Base-by-base conservation (phyloP, 768 basidiomycete genomes). In the Boletales sp. region DNA sequence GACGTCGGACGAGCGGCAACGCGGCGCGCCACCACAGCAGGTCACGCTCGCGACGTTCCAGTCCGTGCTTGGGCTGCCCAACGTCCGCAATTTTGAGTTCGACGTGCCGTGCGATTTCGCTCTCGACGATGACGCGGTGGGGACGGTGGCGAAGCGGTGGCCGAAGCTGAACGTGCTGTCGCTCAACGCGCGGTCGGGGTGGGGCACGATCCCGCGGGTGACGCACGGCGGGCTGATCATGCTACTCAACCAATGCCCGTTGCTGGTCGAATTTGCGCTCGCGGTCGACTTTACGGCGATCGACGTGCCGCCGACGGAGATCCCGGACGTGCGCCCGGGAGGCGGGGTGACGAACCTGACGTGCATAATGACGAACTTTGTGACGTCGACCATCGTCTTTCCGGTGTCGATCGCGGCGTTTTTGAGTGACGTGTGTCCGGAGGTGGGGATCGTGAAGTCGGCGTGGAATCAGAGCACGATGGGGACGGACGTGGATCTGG, bases 321-420 rank as follows among this genome's bases (percentile, higher is more conserved):
- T 55, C 12, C 43, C 52, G 0, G 43, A 31, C 0, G 14, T 19
- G 36, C 51, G 54, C 14, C 52, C 52, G 1, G 55, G 61, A 0
- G 29, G 51, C 2, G 61, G 61, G 13, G 35, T 49, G 10, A 29
- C 31, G 17, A 56, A 58, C 43, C 17, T 32, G n/a, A 19, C 1
- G 10, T 63, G 60, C 14, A 7, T 17, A 1, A 7, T 13, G 5
- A 58, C 52, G 7, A 51, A 60, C 12, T 65, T 64, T 17, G 52
- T 57, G 34, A 56, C 55, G 19, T 66, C 66, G 13, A 7, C 17
- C 9, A 64, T 68, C 47, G 3, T 24, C 17, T 35, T 17, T 39
- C 64, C 64, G 11, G 11, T 47, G 40, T 29, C 50, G 27, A 34
- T 68, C 0, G 61, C 64, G 8, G 59, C 59, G 46, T 68, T 68